Evolutionary conservation across 2,329 filamentous ascomycete genomes (phyloP).

Genomic region (Periconia sp.): DNA sequence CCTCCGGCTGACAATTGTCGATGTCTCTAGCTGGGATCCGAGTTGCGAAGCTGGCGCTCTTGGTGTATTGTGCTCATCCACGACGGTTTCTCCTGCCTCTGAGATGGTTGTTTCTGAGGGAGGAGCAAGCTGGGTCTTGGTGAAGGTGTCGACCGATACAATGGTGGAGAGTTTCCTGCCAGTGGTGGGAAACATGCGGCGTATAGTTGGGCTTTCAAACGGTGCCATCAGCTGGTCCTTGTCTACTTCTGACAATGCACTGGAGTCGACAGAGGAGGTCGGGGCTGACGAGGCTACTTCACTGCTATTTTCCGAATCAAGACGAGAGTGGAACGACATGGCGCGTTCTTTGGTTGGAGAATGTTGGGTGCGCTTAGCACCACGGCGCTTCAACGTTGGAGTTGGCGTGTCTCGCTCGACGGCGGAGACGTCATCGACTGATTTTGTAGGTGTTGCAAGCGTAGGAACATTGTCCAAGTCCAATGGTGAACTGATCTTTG

Average conservation of each 20-base stretch:
- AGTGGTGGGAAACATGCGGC: constrained; percentile 54
- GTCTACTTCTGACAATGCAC: constrained; percentile 29
- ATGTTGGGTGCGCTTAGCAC: constrained; percentile 41
- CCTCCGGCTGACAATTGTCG: constrained; percentile 48
- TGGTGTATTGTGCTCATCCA: constrained; percentile 18
- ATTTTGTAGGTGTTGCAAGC: constrained; percentile 21
- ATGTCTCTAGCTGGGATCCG: constrained; percentile 33
- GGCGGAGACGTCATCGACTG: constrained; percentile 16
- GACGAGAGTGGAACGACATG: constrained; percentile 32
- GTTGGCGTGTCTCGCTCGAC: constrained; percentile 24
- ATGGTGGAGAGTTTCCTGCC: constrained; percentile 62
- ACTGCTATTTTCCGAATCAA: constrained; percentile 22
- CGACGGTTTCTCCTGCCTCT: constrained; percentile 22
- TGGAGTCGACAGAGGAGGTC: constrained; percentile 41
- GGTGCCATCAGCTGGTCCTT: constrained; percentile 33
- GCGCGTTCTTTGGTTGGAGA: constrained; percentile 45
- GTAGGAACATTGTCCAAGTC: constrained; percentile 25
- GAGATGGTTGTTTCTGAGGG: constrained; percentile 28
- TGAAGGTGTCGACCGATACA: constrained; percentile 58
- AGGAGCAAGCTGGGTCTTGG: constrained; percentile 30
- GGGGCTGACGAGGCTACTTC: constrained; percentile 31
- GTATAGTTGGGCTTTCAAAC: constrained; percentile 42
- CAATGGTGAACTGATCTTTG: constrained; percentile 21
- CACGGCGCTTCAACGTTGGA: constrained; percentile 42
- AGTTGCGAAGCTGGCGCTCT: constrained; percentile 30